Conservation (phyloP, 2,329 filamentous ascomycete genomes). For the Karstenula rhodostoma region DNA sequence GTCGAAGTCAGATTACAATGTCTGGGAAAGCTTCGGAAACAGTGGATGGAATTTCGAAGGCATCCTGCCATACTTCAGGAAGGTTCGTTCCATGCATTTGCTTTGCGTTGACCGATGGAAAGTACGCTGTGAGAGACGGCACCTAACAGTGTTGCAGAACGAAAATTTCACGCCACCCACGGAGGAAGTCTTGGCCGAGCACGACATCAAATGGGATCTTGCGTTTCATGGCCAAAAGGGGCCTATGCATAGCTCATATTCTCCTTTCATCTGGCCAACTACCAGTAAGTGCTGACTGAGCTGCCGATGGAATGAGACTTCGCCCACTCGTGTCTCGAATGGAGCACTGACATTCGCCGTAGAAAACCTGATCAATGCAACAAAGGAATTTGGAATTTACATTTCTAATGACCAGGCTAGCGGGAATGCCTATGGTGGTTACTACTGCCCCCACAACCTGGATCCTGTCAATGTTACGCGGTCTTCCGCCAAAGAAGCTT, state of each 20-base stretch:
- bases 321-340: no score
- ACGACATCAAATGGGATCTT: slow-evolving; percentile 27
- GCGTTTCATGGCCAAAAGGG: slow-evolving; percentile 26
- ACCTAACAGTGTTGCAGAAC: slow-evolving; percentile 24
- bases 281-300: slow-evolving; percentile 24
- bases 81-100: slow-evolving; percentile 19
- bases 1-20: slow-evolving; percentile 40
- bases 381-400: slow-evolving; percentile 23
- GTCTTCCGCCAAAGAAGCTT: slow-evolving; percentile 31
- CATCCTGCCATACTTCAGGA: slow-evolving; percentile 38
- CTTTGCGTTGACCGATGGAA: not conserved
- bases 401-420: slow-evolving; percentile 30
- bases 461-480: slow-evolving; percentile 24
- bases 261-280: slow-evolving; percentile 32
- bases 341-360: not conserved
- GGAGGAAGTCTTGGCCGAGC: slow-evolving; percentile 27
- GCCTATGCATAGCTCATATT: slow-evolving; percentile 29
- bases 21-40: slow-evolving; percentile 36
- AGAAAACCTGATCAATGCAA: slow-evolving; percentile 32
- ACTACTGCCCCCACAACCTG: slow-evolving; percentile 30
- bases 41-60: slow-evolving; percentile 37
- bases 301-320: not conserved
- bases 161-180: slow-evolving; percentile 31
- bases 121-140: not conserved
- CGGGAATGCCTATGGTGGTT: slow-evolving; percentile 32